Evolutionary conservation across 805 yeast species (phyloP).

Genomic region (Pachysolen tannophilus): DNA sequence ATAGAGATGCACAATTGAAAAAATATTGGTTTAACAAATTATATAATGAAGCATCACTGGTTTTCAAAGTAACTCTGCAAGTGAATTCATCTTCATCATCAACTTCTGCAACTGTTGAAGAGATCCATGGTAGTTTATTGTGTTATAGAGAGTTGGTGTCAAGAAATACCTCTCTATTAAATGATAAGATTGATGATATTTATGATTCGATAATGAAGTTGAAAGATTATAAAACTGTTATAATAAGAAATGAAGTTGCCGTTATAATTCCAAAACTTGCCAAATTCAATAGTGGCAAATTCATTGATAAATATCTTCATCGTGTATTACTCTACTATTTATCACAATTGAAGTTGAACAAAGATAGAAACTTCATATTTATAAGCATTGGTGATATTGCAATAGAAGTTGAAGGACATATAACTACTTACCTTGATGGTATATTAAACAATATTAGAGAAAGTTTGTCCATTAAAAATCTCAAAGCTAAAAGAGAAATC

Average conservation of each 20-base stretch:
- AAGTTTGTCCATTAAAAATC: conserved; percentile 56
- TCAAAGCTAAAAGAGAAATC: conserved; percentile 58
- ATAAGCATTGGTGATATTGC: conserved; percentile 82
- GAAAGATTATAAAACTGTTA: conserved; percentile 68
- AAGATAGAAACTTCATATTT: conserved; percentile 71
- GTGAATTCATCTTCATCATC: conserved; percentile 14
- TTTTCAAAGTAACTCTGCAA: too few species aligned
- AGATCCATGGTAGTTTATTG: conserved; percentile 80
- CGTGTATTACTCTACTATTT: conserved; percentile 70
- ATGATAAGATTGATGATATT: conserved; percentile 64
- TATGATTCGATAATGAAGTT: conserved; percentile 67
- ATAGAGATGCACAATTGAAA: conserved; percentile 64
- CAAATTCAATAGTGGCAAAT: conserved; percentile 61
- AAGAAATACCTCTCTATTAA: conserved; percentile 65
- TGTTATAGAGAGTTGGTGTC: conserved; percentile 73
- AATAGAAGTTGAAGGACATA: conserved; percentile 67
- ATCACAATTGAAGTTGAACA: conserved; percentile 65
- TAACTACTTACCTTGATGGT: conserved; percentile 82
- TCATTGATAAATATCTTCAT: conserved; percentile 76
- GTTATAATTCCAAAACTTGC: conserved; percentile 79
- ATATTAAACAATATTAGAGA: conserved; percentile 80
- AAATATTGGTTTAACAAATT: conserved; percentile 70
- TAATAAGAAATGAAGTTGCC: conserved; percentile 80
- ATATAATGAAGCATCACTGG: conserved; percentile 23
- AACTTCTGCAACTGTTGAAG: conserved; percentile 39